A percentile compares a stretch with the other conserved stretches of the same genome.
Evolutionary conservation across 2,329 filamentous ascomycete genomes (phyloP).

Genomic region (Venturia aucupariae): DNA sequence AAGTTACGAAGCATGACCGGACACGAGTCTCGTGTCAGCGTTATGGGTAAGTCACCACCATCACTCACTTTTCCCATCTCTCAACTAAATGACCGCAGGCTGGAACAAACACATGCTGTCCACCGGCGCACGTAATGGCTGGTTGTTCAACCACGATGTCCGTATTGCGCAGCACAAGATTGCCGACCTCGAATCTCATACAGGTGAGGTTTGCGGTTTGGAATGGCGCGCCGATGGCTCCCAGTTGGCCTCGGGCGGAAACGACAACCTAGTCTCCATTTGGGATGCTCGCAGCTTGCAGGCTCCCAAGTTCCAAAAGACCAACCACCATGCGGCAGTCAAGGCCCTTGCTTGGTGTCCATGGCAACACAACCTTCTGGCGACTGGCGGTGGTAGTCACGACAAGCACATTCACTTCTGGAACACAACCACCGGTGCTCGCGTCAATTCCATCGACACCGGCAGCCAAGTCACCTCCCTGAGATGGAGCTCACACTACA

Average conservation of each 20-base stretch:
- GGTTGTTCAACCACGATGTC: constrained; percentile 98
- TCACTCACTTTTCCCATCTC: background rate
- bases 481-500: constrained; percentile 93
- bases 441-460: constrained; percentile 98
- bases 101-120: constrained; percentile 99
- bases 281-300: constrained; percentile 93
- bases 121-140: constrained; percentile 84
- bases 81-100: constrained; percentile 34
- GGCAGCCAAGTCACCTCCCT: constrained; percentile 95
- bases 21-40: constrained; percentile 90
- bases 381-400: constrained; percentile 91
- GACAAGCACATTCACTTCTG: constrained; percentile 99
- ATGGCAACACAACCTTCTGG: constrained; percentile 95
- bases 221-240: constrained; percentile 96
- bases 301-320: constrained; percentile 98
- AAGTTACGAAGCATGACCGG: constrained; percentile 99
- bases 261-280: constrained; percentile 98
- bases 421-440: constrained; percentile 96
- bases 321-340: constrained; percentile 97
- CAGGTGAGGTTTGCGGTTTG: constrained; percentile 92
- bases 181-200: constrained; percentile 93
- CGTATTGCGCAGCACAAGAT: constrained; percentile 97
- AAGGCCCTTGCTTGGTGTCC: constrained; percentile 99
- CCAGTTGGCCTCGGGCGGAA: constrained; percentile 93
- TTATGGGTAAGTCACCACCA: constrained; percentile 49